phyloP scores from a whole-genome alignment of 495 filamentous ascomycete genomes.

The Rostrohypoxylon terebratum region DNA sequence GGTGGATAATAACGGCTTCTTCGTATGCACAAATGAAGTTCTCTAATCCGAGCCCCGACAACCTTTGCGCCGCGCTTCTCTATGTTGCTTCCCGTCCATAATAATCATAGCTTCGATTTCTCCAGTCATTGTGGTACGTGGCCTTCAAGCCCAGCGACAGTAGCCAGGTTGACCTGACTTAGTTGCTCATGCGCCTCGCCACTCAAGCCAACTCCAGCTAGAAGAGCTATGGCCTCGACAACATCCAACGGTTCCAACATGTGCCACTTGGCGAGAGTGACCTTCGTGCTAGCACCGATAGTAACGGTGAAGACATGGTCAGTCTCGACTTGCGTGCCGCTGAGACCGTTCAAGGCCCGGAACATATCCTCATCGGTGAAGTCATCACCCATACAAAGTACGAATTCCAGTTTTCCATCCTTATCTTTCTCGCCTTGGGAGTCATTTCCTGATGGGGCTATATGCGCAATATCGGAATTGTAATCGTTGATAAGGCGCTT shows the following conservation, averaged over 20 bases:
- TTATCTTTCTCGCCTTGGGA: constrained; percentile 10
- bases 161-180: constrained; percentile 60
- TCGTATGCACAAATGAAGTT: constrained; percentile 23
- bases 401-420: constrained; percentile 73
- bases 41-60: constrained; percentile 35
- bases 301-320: constrained; percentile 85
- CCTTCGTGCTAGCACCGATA: constrained; percentile 86
- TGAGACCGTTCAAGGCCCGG: constrained; percentile 71
- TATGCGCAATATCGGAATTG: constrained; percentile 53
- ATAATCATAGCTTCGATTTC: constrained; percentile 35
- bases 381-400: constrained; percentile 92
- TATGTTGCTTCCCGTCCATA: constrained; percentile 23
- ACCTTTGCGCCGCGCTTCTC: constrained; percentile 43
- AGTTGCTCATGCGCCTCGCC: constrained; percentile 58
- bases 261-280: constrained; percentile 88
- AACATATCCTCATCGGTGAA: constrained; percentile 96
- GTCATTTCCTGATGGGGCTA: constrained; percentile 25
- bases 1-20: constrained; percentile 37
- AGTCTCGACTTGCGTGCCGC: constrained; percentile 60
- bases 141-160: constrained; percentile 58
- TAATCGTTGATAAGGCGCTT: constrained; percentile 79
- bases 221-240: constrained; percentile 77
- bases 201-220: constrained; percentile 66
- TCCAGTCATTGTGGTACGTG: constrained; percentile 50
- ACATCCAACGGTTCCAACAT: constrained; percentile 89